These are phyloP conservation scores for Phalaenopsis aphrodite DNA, from an alignment of 106 monocot genomes.

Conservation along the genomic window DNA sequence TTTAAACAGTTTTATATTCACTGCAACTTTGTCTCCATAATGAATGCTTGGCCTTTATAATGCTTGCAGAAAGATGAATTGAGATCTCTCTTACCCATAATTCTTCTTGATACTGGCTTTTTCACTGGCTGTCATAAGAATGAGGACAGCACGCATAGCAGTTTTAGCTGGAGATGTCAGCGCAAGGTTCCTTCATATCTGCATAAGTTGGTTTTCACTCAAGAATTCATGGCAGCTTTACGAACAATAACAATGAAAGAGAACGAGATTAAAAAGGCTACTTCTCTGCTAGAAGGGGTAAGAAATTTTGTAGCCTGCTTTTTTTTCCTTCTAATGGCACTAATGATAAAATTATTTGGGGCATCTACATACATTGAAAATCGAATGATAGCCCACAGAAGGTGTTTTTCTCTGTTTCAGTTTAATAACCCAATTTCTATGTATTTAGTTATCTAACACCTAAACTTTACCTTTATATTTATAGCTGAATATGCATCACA, in stretches of 20 bases:
- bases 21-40: neutral
- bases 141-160: neutral
- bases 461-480: too few species aligned
- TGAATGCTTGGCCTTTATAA: neutral
- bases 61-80: constrained; percentile 79
- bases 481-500: too few species aligned
- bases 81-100: constrained; percentile 73
- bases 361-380: neutral
- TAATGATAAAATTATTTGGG: neutral
- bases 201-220: constrained; percentile 71
- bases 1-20: neutral
- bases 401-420: neutral
- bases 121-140: constrained; percentile 27
- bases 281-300: constrained; percentile 60
- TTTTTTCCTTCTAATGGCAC: neutral
- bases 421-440: too few species aligned
- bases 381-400: neutral
- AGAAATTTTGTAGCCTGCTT: neutral
- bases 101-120: constrained; percentile 65
- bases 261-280: constrained; percentile 47
- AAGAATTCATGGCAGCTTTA: constrained; percentile 61
- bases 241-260: constrained; percentile 72
- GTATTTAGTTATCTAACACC: too few species aligned
- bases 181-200: constrained; percentile 78
- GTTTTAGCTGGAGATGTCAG: constrained; percentile 90